These are phyloP conservation scores for Cyclotella cryptica DNA, from an alignment of 108 stramenopile species.

Conservation along the genomic window DNA sequence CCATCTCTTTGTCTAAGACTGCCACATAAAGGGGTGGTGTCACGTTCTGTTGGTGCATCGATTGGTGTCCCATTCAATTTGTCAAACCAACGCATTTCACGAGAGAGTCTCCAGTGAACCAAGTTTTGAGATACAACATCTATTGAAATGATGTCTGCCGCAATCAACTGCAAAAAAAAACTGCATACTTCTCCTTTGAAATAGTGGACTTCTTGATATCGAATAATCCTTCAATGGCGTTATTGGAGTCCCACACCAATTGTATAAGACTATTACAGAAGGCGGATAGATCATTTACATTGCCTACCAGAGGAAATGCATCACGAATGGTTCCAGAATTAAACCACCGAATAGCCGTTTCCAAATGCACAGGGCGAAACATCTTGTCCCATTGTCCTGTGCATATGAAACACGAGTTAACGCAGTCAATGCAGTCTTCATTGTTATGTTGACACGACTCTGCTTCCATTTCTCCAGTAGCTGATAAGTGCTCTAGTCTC, in stretches of 20 bases:
- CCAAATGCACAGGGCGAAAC: background rate
- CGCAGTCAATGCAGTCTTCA: too few species aligned
- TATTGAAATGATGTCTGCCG: background rate
- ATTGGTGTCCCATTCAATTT: too few species aligned
- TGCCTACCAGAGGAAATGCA: background rate
- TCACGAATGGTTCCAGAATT: background rate
- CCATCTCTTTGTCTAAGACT: too few species aligned
- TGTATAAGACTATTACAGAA: background rate
- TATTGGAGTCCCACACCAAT: background rate
- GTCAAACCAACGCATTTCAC: background rate
- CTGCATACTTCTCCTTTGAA: background rate
- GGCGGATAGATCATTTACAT: background rate
- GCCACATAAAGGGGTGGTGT: too few species aligned
- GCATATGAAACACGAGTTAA: too few species aligned
- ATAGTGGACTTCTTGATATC: background rate
- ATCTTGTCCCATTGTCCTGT: background rate
- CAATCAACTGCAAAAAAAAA: slow-evolving; percentile 7
- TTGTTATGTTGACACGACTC: too few species aligned
- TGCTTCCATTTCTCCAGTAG: too few species aligned
- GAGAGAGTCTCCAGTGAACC: background rate
- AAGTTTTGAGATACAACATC: background rate
- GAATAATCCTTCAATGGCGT: background rate
- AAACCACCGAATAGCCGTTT: background rate
- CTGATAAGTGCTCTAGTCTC: too few species aligned
- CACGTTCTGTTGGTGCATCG: too few species aligned